Evolutionary conservation across 2,329 filamentous ascomycete species (phyloP), one percentile per base, ranked within the genome.

Genomic region (Fusarium chuoi): DNA sequence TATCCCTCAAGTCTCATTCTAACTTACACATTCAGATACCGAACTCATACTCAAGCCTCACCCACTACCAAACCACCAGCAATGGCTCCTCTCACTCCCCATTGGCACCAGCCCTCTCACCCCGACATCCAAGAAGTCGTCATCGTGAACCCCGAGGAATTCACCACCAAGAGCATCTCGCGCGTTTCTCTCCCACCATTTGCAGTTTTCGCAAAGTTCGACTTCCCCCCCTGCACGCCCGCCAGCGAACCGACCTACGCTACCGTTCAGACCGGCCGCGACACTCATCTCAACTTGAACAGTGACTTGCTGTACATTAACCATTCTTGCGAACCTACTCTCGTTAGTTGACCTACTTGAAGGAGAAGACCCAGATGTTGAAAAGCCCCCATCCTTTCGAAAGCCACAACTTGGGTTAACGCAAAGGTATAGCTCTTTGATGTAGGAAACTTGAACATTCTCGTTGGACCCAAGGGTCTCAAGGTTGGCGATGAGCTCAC

Each of bases 221-320:
- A 84, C 42, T 92, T 91, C 73, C 91, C 92, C 42, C 88, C 90
- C 7, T 90, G 89, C 78, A 88, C 87, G 24, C 78, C 83, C n/a
- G 87, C 87, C 57, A 80, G 84, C 7, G 84, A 86, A 70, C 85
- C 89, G 6, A 91, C 89, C 17, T 92, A 92, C 76, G 89, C 90
- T 36, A 91, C 90, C 5, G 89, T 92, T 33, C 90, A 92, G 82
- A 87, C 87, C 69, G 88, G 85, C 68, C 82, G 82, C 61, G 80
- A 88, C 73, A 83, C 82, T 64, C 90, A 92, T 79, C 81, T 92
- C 75, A 87, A 89, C 76, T 83, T 92, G 48, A 92, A 92, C 83
- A 91, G 88, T 76, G 90, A 92, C 77, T 79, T 92, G 78, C 80
- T 92, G 51, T 92, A 91, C 81, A 89, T 91, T 74, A 92, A 92